A percentile compares a stretch with the other conserved stretches of the same genome.
These are phyloP conservation scores for Giardia duodenalis DNA, from an alignment of 208 protist genomes.

Conservation along the genomic window DNA sequence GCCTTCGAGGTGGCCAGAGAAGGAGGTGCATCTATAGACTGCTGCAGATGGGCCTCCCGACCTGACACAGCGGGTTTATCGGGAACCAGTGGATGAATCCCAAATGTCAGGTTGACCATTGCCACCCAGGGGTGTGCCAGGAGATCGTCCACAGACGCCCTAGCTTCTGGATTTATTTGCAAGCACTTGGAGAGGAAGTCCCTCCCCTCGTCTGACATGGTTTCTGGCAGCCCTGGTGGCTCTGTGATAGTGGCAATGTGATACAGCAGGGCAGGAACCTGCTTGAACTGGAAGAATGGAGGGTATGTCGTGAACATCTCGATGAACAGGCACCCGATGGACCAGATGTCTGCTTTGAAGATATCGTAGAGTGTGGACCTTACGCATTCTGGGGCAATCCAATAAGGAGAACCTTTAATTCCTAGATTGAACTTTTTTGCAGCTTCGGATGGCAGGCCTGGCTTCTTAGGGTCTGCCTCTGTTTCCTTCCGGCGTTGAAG, in stretches of 20 bases:
- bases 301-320: constrained; percentile 49
- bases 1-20: background rate
- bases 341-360: constrained; percentile 38
- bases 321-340: constrained; percentile 16
- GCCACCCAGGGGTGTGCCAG: constrained; percentile 32
- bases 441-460: background rate
- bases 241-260: constrained; percentile 37
- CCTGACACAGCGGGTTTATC: background rate
- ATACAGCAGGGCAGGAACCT: constrained; percentile 42
- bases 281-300: constrained; percentile 48
- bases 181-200: constrained; percentile 36
- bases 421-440: background rate
- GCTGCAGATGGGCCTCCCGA: background rate
- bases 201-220: constrained; percentile 24
- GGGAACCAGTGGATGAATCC: background rate
- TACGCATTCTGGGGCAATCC: constrained; percentile 30
- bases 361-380: constrained; percentile 1
- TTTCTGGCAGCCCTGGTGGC: constrained; percentile 34
- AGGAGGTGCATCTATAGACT: background rate
- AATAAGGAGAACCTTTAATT: constrained; percentile 31
- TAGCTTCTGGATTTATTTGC: constrained; percentile 35
- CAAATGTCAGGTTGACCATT: background rate
- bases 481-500: background rate
- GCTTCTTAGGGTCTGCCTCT: background rate
- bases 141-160: constrained; percentile 37